Evolutionary conservation across 139 green algal species (phyloP).

Genomic region (Chlamydomonas applanata): DNA sequence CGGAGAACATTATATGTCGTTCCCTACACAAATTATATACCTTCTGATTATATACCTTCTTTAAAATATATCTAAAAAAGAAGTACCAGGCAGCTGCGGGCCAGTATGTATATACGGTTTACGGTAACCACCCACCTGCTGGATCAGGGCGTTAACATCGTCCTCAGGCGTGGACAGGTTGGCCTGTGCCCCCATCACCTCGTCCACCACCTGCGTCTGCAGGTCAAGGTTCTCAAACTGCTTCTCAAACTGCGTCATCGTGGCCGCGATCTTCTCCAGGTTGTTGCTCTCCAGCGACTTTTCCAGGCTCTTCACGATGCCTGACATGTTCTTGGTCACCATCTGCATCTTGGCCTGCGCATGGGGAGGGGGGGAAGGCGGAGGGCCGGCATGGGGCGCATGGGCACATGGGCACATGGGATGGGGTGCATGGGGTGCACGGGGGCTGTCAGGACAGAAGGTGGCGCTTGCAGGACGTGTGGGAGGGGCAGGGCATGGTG

Average conservation of each 20-base stretch:
- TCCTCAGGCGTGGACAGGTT: conserved; percentile 90
- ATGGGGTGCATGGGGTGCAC: neutral
- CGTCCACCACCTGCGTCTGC: conserved; percentile 85
- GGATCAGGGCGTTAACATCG: conserved; percentile 88
- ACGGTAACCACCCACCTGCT: conserved; percentile 46
- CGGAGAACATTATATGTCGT: too few species aligned
- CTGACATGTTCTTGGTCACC: conserved; percentile 90
- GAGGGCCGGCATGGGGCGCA: neutral
- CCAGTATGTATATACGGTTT: neutral
- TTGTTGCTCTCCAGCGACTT: conserved; percentile 83
- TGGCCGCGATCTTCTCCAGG: conserved; percentile 84
- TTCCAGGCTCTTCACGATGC: conserved; percentile 93
- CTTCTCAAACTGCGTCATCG: conserved; percentile 95
- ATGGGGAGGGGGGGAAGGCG: neutral
- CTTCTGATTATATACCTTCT: neutral
- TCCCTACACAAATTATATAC: neutral
- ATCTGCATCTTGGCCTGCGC: conserved; percentile 70
- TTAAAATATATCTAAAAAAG: neutral
- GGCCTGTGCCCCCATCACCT: conserved; percentile 86
- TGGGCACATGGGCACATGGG: neutral
- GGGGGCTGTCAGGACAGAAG: too few species aligned
- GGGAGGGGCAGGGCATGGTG: too few species aligned
- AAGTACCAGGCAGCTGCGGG: neutral
- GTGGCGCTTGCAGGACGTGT: too few species aligned
- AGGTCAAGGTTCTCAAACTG: conserved; percentile 95